Conservation (phyloP, 2,329 filamentous ascomycete genomes). For the Ceratocystis albifundus region DNA sequence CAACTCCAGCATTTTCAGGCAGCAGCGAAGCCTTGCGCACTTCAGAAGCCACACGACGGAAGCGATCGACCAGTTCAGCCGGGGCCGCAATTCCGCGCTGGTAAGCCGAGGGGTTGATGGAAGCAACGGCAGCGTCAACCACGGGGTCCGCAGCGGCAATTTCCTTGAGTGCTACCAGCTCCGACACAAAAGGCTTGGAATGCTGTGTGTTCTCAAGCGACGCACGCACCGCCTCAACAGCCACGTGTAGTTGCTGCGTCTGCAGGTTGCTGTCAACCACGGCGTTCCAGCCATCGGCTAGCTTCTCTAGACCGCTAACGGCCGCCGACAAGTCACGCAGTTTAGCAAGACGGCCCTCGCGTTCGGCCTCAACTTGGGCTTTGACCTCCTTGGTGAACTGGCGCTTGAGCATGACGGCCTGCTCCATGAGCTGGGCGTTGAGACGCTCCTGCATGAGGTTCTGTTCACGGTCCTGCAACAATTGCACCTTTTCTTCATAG, state of each 20-base stretch:
- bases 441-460: constrained; percentile 73
- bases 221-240: constrained; percentile 81
- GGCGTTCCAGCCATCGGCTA: constrained; percentile 80
- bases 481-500: constrained; percentile 69
- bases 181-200: constrained; percentile 76
- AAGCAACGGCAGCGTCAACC: constrained; percentile 87
- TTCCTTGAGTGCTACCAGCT: constrained; percentile 90
- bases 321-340: constrained; percentile 66
- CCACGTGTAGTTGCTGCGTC: constrained; percentile 92
- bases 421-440: constrained; percentile 76
- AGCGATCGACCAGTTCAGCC: constrained; percentile 83
- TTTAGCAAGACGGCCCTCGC: constrained; percentile 73
- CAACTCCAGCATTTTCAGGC: constrained; percentile 86
- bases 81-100: constrained; percentile 78
- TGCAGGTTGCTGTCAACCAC: constrained; percentile 83
- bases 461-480: constrained; percentile 66
- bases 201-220: constrained; percentile 60
- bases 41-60: constrained; percentile 82
- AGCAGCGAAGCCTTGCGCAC: constrained; percentile 89
- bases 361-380: constrained; percentile 76
- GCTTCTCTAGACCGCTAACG: constrained; percentile 72
- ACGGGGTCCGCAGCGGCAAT: constrained; percentile 74
- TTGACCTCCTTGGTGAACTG: constrained; percentile 70
- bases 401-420: constrained; percentile 78
- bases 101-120: constrained; percentile 87